Evolutionary conservation across 371 early-diverging fungal genomes (phyloP).

Genomic region (Mortierella sp.): DNA sequence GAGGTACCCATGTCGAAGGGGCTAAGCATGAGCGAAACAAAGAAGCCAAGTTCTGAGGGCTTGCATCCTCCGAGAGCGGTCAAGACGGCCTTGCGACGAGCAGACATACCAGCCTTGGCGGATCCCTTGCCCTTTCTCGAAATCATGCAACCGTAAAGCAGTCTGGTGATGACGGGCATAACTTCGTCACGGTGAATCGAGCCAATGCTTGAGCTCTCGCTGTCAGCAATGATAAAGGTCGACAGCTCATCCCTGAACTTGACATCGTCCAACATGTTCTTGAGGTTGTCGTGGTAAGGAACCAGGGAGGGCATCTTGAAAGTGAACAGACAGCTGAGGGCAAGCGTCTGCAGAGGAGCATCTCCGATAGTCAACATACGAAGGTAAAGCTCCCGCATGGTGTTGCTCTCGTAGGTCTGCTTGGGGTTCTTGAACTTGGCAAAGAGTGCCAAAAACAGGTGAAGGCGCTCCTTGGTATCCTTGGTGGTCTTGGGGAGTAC

Average conservation of each 20-base stretch:
- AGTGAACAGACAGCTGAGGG: slow-evolving; percentile 86
- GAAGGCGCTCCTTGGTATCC: slow-evolving; percentile 65
- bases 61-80: slow-evolving; percentile 79
- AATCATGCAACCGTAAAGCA: slow-evolving; percentile 93
- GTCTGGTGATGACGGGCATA: slow-evolving; percentile 83
- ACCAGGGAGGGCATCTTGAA: slow-evolving; percentile 81
- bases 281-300: slow-evolving; percentile 83
- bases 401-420: slow-evolving; percentile 63
- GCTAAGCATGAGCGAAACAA: slow-evolving; percentile 85
- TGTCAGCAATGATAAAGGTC: slow-evolving; percentile 75
- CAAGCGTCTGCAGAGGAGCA: slow-evolving; percentile 79
- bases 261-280: slow-evolving; percentile 84
- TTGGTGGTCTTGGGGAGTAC: slow-evolving; percentile 63
- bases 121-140: slow-evolving; percentile 76
- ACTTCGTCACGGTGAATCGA: slow-evolving; percentile 75
- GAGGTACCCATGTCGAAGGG: slow-evolving; percentile 70
- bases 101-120: slow-evolving; percentile 74
- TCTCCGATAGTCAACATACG: slow-evolving; percentile 88
- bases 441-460: slow-evolving; percentile 81
- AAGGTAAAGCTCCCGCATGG: slow-evolving; percentile 76
- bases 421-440: slow-evolving; percentile 81
- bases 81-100: slow-evolving; percentile 86
- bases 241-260: slow-evolving; percentile 92
- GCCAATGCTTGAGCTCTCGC: slow-evolving; percentile 72
- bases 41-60: slow-evolving; percentile 74